Evolutionary conservation across 1,284 basidiomycete genomes (phyloP).

Genomic region (Ceratobasidium sp.): DNA sequence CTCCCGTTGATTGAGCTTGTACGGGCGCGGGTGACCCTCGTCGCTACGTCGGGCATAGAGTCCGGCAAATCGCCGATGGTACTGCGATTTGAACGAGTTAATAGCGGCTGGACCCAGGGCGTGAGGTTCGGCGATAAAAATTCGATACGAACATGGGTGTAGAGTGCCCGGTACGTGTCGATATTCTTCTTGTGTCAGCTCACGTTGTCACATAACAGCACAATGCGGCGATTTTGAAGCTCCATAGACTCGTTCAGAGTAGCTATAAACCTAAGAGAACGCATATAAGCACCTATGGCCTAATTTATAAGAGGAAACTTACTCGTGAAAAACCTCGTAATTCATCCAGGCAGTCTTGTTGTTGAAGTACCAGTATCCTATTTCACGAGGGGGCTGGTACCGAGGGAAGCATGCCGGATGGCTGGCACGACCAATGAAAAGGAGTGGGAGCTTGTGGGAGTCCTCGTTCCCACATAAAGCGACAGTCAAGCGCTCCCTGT

Average conservation of each 20-base stretch:
- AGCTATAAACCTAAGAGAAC: no score
- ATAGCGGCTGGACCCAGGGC: conserved; percentile 44
- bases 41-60: conserved; percentile 27
- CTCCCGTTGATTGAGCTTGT: conserved; percentile 41
- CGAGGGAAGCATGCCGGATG: conserved; percentile 53
- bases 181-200: conserved; percentile 15
- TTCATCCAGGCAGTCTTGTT: conserved; percentile 61
- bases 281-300: no score
- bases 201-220: conserved; percentile 34
- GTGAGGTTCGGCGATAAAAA: conserved; percentile 42
- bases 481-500: conserved; percentile 56
- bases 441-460: conserved; percentile 52
- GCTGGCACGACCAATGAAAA: conserved; percentile 57
- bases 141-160: conserved; percentile 19
- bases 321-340: background rate
- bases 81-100: conserved; percentile 43
- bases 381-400: conserved; percentile 45
- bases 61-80: background rate
- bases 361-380: conserved; percentile 55
- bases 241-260: conserved; percentile 21
- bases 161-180: no score
- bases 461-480: conserved; percentile 56
- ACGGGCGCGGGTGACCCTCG: conserved; percentile 12
- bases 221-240: conserved; percentile 3
- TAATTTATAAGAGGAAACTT: background rate